Conservation (phyloP, 495 filamentous ascomycete genomes). For the Aspergillus mulundensis region DNA sequence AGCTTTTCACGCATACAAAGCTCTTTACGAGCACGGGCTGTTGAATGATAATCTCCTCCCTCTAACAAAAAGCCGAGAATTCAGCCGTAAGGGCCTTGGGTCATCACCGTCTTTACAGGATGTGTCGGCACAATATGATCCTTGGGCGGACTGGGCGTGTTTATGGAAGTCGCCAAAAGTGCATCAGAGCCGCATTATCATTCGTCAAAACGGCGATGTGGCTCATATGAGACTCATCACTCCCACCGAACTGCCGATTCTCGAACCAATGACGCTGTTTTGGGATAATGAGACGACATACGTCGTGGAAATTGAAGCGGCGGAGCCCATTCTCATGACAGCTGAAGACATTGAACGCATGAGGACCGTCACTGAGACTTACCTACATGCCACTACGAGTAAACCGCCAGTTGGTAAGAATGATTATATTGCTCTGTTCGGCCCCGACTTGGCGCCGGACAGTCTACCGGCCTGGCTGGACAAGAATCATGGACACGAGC, state of each 20-base stretch:
- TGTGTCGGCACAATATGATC: conserved; percentile 57
- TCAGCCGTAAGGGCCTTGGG: conserved; percentile 9
- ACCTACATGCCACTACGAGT: conserved; percentile 47
- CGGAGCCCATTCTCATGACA: conserved; percentile 14
- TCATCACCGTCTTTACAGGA: conserved; percentile 32
- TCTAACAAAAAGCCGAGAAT: conserved; percentile 24
- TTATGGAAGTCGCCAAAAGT: conserved; percentile 44
- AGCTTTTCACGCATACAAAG: conserved; percentile 75
- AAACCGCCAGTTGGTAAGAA: conserved; percentile 27
- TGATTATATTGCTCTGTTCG: conserved; percentile 43
- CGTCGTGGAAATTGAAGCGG: conserved; percentile 30
- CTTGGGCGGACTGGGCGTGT: conserved; percentile 60
- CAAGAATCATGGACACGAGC: conserved; percentile 20
- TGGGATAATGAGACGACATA: conserved; percentile 46
- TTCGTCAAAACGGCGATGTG: conserved; percentile 23
- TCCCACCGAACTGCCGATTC: conserved; percentile 38
- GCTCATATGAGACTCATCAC: conserved; percentile 44
- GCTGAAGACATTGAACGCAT: conserved; percentile 18
- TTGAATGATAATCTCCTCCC: conserved; percentile 81
- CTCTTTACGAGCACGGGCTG: conserved; percentile 64
- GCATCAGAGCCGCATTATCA: conserved; percentile 29
- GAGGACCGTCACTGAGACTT: conserved; percentile 45
- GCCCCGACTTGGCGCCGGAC: conserved; percentile 19
- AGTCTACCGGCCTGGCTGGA: conserved; percentile 24
- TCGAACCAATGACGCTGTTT: conserved; percentile 44